Conservation (phyloP, 768 basidiomycete genomes). For the Phlebiopsis flavidoalba region DNA sequence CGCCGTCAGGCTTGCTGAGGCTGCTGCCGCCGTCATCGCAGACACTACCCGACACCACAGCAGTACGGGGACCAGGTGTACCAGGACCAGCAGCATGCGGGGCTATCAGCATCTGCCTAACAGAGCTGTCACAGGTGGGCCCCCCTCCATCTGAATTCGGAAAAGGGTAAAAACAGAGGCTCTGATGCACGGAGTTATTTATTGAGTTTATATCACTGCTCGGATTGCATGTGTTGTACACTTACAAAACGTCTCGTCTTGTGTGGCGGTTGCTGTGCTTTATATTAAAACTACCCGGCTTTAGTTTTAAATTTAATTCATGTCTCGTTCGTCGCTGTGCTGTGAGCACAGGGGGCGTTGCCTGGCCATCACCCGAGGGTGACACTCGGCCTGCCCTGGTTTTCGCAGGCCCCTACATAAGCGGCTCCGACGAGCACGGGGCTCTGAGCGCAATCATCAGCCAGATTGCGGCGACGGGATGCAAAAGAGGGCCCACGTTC, state of each 20-base stretch:
- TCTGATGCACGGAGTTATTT: not conserved
- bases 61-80: too few species aligned
- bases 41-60: too few species aligned
- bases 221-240: not conserved
- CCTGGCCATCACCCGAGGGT: not conserved
- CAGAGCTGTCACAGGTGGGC: not conserved
- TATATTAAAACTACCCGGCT: too few species aligned
- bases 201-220: not conserved
- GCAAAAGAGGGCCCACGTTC: not conserved
- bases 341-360: not conserved
- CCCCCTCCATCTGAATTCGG: not conserved
- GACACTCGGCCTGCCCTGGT: not conserved
- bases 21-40: not conserved
- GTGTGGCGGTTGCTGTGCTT: too few species aligned
- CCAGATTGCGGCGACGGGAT: not conserved
- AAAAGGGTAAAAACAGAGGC: not conserved
- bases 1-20: too few species aligned
- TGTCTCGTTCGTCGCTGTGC: not conserved
- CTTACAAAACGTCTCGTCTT: not conserved
- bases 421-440: not conserved
- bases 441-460: not conserved
- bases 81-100: not conserved
- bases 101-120: constrained; percentile 2
- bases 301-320: not conserved
- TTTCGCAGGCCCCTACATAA: not conserved